Evolutionary conservation across 495 filamentous ascomycete genomes (phyloP).

Genomic region (Tuber borchii): DNA sequence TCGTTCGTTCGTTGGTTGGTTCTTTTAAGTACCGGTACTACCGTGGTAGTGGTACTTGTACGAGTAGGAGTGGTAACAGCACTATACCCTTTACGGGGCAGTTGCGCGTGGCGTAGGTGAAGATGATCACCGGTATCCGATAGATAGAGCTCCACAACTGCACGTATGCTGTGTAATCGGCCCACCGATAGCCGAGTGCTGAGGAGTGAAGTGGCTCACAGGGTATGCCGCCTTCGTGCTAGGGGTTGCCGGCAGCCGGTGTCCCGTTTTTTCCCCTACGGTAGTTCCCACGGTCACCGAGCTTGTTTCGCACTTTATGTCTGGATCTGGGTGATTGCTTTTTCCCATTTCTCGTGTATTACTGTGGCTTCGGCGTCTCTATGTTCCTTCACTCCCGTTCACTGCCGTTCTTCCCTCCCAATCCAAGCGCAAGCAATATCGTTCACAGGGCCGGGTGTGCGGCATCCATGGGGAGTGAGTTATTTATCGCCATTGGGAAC

Average conservation of each 20-base stretch:
- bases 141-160: neutral
- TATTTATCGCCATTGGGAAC: neutral
- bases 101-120: neutral
- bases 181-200: neutral
- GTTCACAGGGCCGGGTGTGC: neutral
- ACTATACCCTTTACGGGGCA: neutral
- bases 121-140: neutral
- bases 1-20: neutral
- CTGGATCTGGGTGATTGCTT: too few species aligned
- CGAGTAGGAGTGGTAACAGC: neutral
- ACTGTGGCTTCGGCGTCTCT: neutral
- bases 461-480: neutral
- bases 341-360: too few species aligned
- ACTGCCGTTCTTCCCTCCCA: too few species aligned
- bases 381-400: neutral
- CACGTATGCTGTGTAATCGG: neutral
- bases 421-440: neutral
- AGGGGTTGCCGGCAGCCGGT: too few species aligned
- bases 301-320: neutral
- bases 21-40: too few species aligned
- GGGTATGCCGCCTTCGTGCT: neutral
- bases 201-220: neutral
- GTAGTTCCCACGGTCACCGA: neutral
- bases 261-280: neutral
- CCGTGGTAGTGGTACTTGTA: too few species aligned